These are phyloP conservation scores for Haematococcus lacustris DNA, from an alignment of 139 green algal genomes.

Conservation along the genomic window DNA sequence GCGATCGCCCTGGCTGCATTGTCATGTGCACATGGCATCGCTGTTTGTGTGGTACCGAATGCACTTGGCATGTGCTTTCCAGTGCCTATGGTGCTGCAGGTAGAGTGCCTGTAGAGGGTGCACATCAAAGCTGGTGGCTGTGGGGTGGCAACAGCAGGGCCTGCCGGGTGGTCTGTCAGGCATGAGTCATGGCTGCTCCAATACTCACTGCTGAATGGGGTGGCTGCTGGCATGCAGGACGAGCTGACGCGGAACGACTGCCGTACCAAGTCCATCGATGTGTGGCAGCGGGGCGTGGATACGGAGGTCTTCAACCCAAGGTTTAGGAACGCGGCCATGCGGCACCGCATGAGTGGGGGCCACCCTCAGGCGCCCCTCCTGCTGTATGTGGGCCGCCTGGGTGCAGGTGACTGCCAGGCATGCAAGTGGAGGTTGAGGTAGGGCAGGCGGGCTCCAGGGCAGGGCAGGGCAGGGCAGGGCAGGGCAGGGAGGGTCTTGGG, in stretches of 20 bases:
- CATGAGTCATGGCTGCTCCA: no score
- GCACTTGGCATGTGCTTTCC: no score
- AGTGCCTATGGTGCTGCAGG: no score
- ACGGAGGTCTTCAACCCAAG: constrained; percentile 45
- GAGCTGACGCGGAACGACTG: constrained; percentile 35
- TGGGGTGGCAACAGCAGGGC: no score
- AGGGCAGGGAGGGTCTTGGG: not conserved
- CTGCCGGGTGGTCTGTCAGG: no score
- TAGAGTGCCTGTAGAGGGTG: no score
- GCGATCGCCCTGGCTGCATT: no score
- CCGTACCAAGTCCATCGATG: constrained; percentile 42
- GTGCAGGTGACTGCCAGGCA: constrained; percentile 25
- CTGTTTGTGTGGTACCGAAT: no score
- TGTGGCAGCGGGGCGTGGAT: constrained; percentile 88
- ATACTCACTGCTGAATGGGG: no score
- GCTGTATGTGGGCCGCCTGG: constrained; percentile 90
- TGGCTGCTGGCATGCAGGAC: constrained; percentile 26
- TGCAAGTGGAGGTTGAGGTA: not conserved
- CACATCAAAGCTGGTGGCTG: no score
- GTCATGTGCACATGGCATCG: no score
- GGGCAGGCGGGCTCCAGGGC: not conserved
- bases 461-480: not conserved
- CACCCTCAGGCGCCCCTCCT: constrained; percentile 70
- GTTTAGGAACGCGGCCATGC: constrained; percentile 65
- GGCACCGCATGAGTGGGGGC: constrained; percentile 58